A percentile compares a stretch with the other conserved stretches of the same genome.
phyloP scores from a whole-genome alignment of 306 rosid species.

The Dryas drummondii region DNA sequence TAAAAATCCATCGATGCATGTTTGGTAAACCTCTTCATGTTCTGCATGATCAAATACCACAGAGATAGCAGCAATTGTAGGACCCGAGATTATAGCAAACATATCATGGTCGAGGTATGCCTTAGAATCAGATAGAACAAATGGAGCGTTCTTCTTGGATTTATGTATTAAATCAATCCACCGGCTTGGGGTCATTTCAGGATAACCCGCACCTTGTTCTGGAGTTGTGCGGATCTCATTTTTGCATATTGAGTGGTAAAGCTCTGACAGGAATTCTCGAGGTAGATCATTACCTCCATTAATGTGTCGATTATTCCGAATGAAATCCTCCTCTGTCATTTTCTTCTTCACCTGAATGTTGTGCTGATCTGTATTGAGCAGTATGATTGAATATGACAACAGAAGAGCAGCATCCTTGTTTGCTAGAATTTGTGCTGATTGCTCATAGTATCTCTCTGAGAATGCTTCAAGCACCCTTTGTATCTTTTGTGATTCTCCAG shows the following conservation, averaged over 20 bases:
- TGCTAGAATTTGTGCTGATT: constrained; percentile 82
- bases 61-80: constrained; percentile 97
- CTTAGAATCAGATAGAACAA: constrained; percentile 77
- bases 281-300: constrained; percentile 95
- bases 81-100: constrained; percentile 95
- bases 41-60: constrained; percentile 98
- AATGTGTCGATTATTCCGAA: constrained; percentile 83
- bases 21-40: constrained; percentile 86
- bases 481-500: constrained; percentile 98
- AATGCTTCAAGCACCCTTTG: constrained; percentile 99
- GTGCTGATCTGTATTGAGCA: constrained; percentile 98
- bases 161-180: constrained; percentile 93
- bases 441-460: constrained; percentile 97
- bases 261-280: constrained; percentile 76
- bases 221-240: constrained; percentile 96
- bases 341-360: constrained; percentile 95
- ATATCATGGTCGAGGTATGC: constrained; percentile 93
- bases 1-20: constrained; percentile 87
- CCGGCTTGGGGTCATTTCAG: constrained; percentile 93
- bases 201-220: constrained; percentile 88
- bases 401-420: constrained; percentile 98
- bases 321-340: constrained; percentile 96
- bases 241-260: constrained; percentile 88
- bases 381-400: constrained; percentile 78
- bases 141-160: constrained; percentile 79